phyloP scores from a whole-genome alignment of 2,329 filamentous ascomycete genomes.

The Aureobasidium melanogenum region DNA sequence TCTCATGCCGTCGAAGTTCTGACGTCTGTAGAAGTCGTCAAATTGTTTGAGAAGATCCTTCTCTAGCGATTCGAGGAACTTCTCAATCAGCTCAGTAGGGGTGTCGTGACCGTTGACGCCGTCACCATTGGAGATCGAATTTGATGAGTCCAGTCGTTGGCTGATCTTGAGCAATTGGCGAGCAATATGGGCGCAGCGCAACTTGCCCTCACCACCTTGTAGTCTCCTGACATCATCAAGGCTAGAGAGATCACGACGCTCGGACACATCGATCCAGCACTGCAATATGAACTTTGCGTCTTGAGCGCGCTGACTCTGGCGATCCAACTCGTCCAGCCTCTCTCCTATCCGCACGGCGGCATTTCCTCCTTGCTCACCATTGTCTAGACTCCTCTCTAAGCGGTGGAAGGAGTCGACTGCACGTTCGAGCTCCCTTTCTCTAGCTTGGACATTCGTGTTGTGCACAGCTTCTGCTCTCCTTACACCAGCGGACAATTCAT shows the following conservation, averaged over 20 bases:
- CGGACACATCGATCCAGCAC: conserved; percentile 93
- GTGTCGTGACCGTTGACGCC: conserved; percentile 23
- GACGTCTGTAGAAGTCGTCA: conserved; percentile 89
- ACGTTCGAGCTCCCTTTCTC: conserved; percentile 82
- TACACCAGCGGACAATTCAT: conserved; percentile 81
- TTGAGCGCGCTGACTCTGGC: conserved; percentile 78
- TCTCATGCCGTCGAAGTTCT: conserved; percentile 97
- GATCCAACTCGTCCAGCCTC: conserved; percentile 84
- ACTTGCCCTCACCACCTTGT: conserved; percentile 81
- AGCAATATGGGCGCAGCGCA: conserved; percentile 87
- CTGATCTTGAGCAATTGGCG: conserved; percentile 91
- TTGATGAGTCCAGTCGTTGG: conserved; percentile 68
- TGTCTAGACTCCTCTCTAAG: conserved; percentile 67
- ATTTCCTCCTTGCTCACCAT: conserved; percentile 60
- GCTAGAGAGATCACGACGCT: conserved; percentile 76
- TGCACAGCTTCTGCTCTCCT: conserved; percentile 87
- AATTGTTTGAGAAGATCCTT: conserved; percentile 94
- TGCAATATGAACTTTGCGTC: conserved; percentile 93
- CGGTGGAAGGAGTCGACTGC: conserved; percentile 88
- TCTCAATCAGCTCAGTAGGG: conserved; percentile 71
- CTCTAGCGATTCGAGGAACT: conserved; percentile 90
- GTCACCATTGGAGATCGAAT: not conserved
- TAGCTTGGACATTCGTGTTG: conserved; percentile 77
- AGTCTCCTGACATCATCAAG: conserved; percentile 81
- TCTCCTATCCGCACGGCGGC: conserved; percentile 92